Conservation (phyloP, 345 rosid genomes). For the Raphanus sativus region DNA sequence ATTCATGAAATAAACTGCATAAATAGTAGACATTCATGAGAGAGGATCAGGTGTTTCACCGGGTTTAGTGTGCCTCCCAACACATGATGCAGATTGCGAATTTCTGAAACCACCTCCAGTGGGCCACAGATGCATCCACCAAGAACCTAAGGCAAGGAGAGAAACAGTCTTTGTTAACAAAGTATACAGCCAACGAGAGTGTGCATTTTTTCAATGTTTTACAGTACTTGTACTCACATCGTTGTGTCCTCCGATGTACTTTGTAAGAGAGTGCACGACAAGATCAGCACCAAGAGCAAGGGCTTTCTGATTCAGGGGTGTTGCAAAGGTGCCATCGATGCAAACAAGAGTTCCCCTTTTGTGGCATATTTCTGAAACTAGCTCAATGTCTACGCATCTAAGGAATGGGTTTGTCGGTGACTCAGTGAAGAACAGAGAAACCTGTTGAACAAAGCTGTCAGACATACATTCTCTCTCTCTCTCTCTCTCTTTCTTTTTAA, state of each 20-base stretch:
- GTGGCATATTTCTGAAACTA: conserved; percentile 87
- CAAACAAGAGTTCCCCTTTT: conserved; percentile 89
- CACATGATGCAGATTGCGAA: conserved; percentile 88
- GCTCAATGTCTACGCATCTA: conserved; percentile 87
- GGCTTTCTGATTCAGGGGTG: conserved; percentile 95
- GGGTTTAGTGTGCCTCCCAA: conserved; percentile 95
- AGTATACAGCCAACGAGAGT: background rate
- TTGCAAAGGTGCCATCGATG: conserved; percentile 98
- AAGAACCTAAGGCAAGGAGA: conserved; percentile 62
- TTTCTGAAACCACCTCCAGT: conserved; percentile 59
- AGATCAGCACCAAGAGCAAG: conserved; percentile 97
- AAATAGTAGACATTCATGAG: background rate
- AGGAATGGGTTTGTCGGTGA: conserved; percentile 97
- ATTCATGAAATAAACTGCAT: conserved; percentile 3
- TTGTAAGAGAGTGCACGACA: conserved; percentile 87
- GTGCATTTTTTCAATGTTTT: background rate
- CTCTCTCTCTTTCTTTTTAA: background rate
- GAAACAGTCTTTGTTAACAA: background rate
- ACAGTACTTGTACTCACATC: conserved; percentile 56
- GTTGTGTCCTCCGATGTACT: conserved; percentile 93
- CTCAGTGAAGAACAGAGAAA: conserved; percentile 88
- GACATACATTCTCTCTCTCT: background rate
- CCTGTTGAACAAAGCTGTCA: conserved; percentile 45
- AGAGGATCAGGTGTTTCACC: conserved; percentile 42
- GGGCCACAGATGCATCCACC: conserved; percentile 95